phyloP scores from a whole-genome alignment of 164 flowering plant genomes.

The Chloranthus sessilifolius region DNA sequence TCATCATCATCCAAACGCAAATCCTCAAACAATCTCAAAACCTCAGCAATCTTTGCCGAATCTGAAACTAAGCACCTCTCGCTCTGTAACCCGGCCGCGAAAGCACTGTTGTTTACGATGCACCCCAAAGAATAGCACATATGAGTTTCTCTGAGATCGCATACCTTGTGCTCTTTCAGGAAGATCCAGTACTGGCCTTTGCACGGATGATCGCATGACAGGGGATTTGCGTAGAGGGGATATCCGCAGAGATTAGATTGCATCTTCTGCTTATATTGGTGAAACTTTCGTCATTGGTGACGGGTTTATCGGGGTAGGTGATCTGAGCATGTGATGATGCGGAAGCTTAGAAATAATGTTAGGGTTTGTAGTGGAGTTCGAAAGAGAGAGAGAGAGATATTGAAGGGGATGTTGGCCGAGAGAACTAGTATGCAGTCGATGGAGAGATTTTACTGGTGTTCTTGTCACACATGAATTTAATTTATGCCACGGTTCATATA shows the following conservation, averaged over 20 bases:
- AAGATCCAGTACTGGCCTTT: conserved; percentile 70
- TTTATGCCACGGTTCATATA: too few relatives aligned
- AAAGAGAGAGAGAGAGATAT: too few relatives aligned
- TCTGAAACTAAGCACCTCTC: conserved; percentile 38
- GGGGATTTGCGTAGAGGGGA: conserved; percentile 58
- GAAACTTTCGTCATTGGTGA: conserved; percentile 15
- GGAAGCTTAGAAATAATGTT: neutral
- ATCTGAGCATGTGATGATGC: too few relatives aligned
- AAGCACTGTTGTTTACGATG: conserved; percentile 52
- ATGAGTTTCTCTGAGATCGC: conserved; percentile 63
- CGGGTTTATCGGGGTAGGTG: too few relatives aligned
- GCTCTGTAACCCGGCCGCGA: conserved; percentile 39
- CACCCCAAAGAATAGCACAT: conserved; percentile 65
- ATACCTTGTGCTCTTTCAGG: conserved; percentile 76
- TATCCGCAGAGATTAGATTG: conserved; percentile 66
- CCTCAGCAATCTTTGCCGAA: conserved; percentile 30
- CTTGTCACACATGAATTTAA: too few relatives aligned
- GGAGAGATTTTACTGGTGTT: too few relatives aligned
- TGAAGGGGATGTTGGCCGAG: too few relatives aligned
- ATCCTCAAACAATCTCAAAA: conserved; percentile 52
- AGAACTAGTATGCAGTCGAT: too few relatives aligned
- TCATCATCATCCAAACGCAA: conserved; percentile 24
- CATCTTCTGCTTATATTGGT: conserved; percentile 26
- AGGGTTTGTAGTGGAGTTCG: too few relatives aligned
- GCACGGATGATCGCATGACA: conserved; percentile 37